phyloP scores from a whole-genome alignment of 495 filamentous ascomycete species.

The Aspergillus kassunensis region DNA sequence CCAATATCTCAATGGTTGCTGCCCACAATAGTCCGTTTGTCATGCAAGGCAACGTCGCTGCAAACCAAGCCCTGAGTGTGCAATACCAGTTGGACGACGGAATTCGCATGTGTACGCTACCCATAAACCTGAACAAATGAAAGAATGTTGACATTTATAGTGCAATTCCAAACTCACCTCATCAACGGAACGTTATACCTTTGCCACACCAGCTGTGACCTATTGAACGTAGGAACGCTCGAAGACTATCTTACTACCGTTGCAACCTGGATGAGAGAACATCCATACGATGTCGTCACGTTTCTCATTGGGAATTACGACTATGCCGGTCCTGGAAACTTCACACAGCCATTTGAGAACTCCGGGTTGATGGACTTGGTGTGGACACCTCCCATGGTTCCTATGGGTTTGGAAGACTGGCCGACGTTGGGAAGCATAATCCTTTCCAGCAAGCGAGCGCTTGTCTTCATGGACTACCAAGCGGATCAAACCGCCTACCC shows the following conservation, averaged over 20 bases:
- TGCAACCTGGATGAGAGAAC: constrained; percentile 62
- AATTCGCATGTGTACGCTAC: constrained; percentile 66
- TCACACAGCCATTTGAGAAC: constrained; percentile 55
- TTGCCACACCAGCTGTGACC: constrained; percentile 74
- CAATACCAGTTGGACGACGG: constrained; percentile 78
- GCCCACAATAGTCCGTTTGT: constrained; percentile 88
- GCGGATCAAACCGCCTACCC: constrained; percentile 74
- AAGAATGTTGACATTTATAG: constrained; percentile 23
- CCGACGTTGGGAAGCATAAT: constrained; percentile 81
- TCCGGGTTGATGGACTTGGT: constrained; percentile 66
- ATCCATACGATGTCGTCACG: constrained; percentile 91
- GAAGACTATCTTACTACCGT: constrained; percentile 69
- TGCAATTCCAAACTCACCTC: constrained; percentile 82
- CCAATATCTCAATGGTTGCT: constrained; percentile 84
- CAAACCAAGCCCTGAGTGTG: constrained; percentile 73
- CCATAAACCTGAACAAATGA: background rate
- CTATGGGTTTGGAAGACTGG: constrained; percentile 74
- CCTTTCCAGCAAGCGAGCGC: constrained; percentile 54
- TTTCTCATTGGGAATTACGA: constrained; percentile 84
- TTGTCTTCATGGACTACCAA: constrained; percentile 77
- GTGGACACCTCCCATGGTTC: constrained; percentile 65
- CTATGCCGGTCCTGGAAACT: constrained; percentile 56
- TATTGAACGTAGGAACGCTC: constrained; percentile 75
- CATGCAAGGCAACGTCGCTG: constrained; percentile 59
- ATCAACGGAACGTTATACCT: constrained; percentile 56